Conservation (phyloP, 75 land plant genomes). For the Larix kaempferi region DNA sequence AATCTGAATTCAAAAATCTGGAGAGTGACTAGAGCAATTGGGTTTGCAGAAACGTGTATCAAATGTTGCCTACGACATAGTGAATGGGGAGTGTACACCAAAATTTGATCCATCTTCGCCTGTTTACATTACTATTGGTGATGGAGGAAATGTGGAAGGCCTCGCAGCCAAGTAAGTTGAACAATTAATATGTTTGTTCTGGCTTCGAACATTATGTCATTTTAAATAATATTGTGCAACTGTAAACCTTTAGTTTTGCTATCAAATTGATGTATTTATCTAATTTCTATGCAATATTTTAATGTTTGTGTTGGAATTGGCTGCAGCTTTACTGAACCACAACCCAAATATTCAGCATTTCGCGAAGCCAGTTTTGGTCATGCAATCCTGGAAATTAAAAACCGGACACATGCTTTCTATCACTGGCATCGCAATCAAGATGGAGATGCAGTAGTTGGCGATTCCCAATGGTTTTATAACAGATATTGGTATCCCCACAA, state of each 20-base stretch:
- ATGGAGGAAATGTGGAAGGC: constrained; percentile 88
- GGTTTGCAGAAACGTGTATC: constrained; percentile 60
- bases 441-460: constrained; percentile 50
- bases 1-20: not conserved
- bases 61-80: constrained; percentile 60
- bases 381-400: constrained; percentile 70
- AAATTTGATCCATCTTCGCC: constrained; percentile 38
- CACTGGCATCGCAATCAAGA: constrained; percentile 85
- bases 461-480: constrained; percentile 57
- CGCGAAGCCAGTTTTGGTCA: constrained; percentile 94
- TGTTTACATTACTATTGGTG: constrained; percentile 77
- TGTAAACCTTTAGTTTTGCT: not conserved
- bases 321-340: constrained; percentile 72
- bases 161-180: constrained; percentile 56
- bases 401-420: constrained; percentile 77
- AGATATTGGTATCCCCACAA: constrained; percentile 30
- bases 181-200: not conserved
- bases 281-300: too few relatives aligned
- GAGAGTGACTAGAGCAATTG: not conserved
- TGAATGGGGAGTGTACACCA: constrained; percentile 59
- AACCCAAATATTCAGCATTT: constrained; percentile 78
- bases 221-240: too few relatives aligned
- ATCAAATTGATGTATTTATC: too few relatives aligned
- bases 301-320: not conserved
- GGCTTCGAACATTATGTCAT: not conserved